Evolutionary conservation across 83 land plant species (phyloP), one percentile per base, ranked within the genome.

Genomic region (Picea abies): DNA sequence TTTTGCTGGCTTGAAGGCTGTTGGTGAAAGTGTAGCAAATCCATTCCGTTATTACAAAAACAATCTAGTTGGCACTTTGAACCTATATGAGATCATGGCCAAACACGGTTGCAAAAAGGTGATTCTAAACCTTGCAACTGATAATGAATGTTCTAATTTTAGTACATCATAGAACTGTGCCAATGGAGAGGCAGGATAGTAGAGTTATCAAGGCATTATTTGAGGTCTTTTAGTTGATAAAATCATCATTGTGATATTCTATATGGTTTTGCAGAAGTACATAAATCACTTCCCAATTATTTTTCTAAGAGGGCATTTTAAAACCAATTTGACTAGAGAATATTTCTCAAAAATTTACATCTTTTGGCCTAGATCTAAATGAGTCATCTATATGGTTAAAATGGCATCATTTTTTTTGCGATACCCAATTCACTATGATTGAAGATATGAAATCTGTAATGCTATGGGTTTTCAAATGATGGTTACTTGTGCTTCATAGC

Each of bases 1-100:
- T 82, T 92, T 92, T 86, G 94, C 93, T 63, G 94, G 94, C 4
- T 64, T 92, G 72, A 90, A 92, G 77, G 94, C 94, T 62, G 94
- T 92, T n/a, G 93, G 91, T 5, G 93, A 92, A 84, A 92, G 94
- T 71, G 90, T 88, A 58, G 84, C 77, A 79, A 92, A 90, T 81
- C 93, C 94, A 58, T 71, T 86, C 61, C 67, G 62, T 3, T 92
- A 92, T 68, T 91, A 90, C 83, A 67, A 71, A 81, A 92, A 92
- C 79, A 92, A 92, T 66, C 60, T 92, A 25, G 64, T 88, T 44
- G 91, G 94, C 35, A 86, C 94, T 14, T 17, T 92, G 65, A 84
- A 90, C 76, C 85, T 92, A 44, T 79, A 86, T 68, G 88, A 91
- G 32, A 52, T 83, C 37, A 92, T 92, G 94, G 77, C 63, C 60